Evolutionary conservation across 257 asterid species (phyloP).

Genomic region (Haberlea rhodopensis): DNA sequence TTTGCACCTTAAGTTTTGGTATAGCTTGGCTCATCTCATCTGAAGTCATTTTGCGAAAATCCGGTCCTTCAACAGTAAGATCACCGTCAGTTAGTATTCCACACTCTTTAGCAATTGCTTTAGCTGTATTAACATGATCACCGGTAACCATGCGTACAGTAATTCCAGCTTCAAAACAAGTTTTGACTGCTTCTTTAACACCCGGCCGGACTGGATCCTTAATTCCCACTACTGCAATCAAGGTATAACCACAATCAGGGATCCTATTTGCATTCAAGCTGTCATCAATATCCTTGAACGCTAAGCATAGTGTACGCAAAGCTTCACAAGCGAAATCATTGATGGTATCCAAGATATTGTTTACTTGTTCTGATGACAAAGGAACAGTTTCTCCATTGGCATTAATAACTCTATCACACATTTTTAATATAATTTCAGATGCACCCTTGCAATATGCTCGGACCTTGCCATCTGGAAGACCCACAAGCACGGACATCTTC

Average conservation of each 20-base stretch:
- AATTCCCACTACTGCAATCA: constrained; percentile 78
- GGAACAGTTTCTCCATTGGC: constrained; percentile 62
- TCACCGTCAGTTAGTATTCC: constrained; percentile 94
- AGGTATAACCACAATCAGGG: constrained; percentile 65
- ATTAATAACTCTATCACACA: constrained; percentile 65
- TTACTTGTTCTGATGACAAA: constrained; percentile 43
- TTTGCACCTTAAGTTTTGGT: constrained; percentile 75
- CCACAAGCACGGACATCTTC: constrained; percentile 75
- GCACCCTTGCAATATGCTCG: constrained; percentile 88
- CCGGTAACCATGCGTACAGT: constrained; percentile 96
- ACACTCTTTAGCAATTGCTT: constrained; percentile 92
- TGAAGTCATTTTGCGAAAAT: constrained; percentile 55
- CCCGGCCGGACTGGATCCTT: constrained; percentile 97
- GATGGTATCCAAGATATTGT: constrained; percentile 44
- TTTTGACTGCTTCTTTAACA: constrained; percentile 81
- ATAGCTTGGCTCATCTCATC: constrained; percentile 66
- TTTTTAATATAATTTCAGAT: constrained; percentile 74
- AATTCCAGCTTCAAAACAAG: constrained; percentile 87
- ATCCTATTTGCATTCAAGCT: constrained; percentile 55
- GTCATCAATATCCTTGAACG: constrained; percentile 62
- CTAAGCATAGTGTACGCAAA: constrained; percentile 82
- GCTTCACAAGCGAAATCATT: constrained; percentile 78
- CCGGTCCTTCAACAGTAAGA: constrained; percentile 93
- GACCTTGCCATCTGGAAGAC: constrained; percentile 60
- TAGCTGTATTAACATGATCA: constrained; percentile 88